Base-by-base conservation (phyloP, 352 stramenopile genomes). In the Globisporangium cystogenes region DNA sequence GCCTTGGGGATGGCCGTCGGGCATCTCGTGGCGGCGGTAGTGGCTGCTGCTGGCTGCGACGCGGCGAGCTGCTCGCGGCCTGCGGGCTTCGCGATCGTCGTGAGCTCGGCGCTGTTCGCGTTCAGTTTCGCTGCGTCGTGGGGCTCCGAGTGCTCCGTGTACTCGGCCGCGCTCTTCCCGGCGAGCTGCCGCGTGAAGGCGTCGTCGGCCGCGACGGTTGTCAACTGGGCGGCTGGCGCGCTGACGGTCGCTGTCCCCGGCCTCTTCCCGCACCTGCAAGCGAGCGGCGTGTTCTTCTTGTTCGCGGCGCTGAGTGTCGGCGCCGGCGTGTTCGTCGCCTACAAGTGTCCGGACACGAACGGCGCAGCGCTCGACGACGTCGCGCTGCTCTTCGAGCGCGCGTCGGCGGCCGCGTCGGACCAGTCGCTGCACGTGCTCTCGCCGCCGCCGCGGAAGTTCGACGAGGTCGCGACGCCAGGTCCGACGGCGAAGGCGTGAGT, bases 61-160 rank as follows among this genome's bases (percentile, higher is more conserved):
- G 33, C 12, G 5, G 12, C 33, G 1, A 12, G 11, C 12, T 39
- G 33, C 33, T 18, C 33, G 12, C 12, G 5, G 33, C 10, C 33
- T 39, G 33, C 33, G 33, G 33, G 14, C 8, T 39, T 39, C 4
- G 12, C 33, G 3, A 18, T 18, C 11, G 12, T 39, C 2, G 16
- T 12, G 33, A 39, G 33, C 12, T 18, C 33, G 33, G 27, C 58
- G 8, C 67, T 82, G 44, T 72, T 68, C 31, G 57, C 79, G 11
- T 78, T 78, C 57, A 77, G 71, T 49, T 81, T 79, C 48, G 68
- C 68, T 11, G 80, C 77, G 45, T 76, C 67, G 2, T 83, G 72
- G 73, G 73, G 70, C 0, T 68, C 71, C 18, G 52, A 83, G 8
- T 71, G 70, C 44, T 85, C 73, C 73, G 76, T 83, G n/a, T 79